These are phyloP conservation scores for Chenopodium formosanum DNA, from an alignment of 148 eudicot species.

Conservation along the genomic window DNA sequence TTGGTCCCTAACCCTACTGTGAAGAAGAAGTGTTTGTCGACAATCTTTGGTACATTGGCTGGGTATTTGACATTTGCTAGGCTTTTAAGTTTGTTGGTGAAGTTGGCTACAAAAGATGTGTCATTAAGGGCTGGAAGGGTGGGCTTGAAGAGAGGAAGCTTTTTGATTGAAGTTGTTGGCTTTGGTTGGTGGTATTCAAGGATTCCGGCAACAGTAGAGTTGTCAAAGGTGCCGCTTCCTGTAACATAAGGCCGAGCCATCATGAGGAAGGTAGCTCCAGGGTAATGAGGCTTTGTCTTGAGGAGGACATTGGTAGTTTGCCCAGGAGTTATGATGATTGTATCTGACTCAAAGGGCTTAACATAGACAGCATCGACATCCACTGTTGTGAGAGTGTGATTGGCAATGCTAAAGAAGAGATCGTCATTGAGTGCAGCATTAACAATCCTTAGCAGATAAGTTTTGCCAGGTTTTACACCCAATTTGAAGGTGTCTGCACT, in stretches of 20 bases:
- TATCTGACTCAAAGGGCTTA: constrained; percentile 47
- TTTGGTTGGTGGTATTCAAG: constrained; percentile 35
- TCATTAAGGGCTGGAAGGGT: constrained; percentile 36
- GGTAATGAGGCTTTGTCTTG: constrained; percentile 34
- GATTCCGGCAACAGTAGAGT: constrained; percentile 50
- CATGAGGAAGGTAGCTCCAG: constrained; percentile 42
- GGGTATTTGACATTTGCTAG: constrained; percentile 41
- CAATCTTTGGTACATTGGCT: constrained; percentile 43
- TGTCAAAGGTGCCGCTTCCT: constrained; percentile 48
- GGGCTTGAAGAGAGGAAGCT: constrained; percentile 36
- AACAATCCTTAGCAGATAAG: constrained; percentile 46
- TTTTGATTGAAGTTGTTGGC: constrained; percentile 5
- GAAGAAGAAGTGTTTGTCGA: constrained; percentile 42
- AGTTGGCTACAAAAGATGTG: constrained; percentile 41
- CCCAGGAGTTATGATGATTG: constrained; percentile 46
- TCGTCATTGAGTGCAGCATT: constrained; percentile 61
- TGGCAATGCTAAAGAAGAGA: constrained; percentile 52
- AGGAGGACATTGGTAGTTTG: constrained; percentile 52
- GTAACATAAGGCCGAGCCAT: constrained; percentile 48
- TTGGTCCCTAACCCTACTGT: constrained; percentile 49
- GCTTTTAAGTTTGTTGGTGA: constrained; percentile 36
- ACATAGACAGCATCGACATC: constrained; percentile 53
- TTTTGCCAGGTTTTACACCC: constrained; percentile 46
- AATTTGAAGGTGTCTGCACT: constrained; percentile 49
- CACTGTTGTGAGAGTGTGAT: constrained; percentile 50